phyloP scores from a whole-genome alignment of 176 grass and related monocot species.

The Paspalum vaginatum region DNA sequence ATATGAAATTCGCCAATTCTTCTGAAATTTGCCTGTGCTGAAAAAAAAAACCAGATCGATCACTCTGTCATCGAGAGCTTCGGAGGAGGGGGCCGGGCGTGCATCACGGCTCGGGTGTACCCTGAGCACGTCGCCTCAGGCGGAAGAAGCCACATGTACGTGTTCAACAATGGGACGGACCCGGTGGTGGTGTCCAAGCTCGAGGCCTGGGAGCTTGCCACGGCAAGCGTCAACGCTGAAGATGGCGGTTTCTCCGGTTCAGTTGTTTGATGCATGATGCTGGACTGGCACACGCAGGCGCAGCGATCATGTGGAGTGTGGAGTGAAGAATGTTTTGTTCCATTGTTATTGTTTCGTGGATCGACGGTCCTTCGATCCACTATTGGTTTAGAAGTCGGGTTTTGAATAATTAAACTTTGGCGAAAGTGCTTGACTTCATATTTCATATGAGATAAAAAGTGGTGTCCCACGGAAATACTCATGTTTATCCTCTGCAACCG shows the following conservation, averaged over 20 bases:
- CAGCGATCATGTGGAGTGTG: too few relatives aligned
- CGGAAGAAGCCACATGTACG: slow-evolving; percentile 37
- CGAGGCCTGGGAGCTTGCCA: slow-evolving; percentile 65
- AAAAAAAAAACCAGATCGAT: slow-evolving; percentile 54
- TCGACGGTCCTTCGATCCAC: too few relatives aligned
- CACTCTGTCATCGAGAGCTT: slow-evolving; percentile 82
- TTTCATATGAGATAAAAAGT: too few relatives aligned
- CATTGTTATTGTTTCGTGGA: too few relatives aligned
- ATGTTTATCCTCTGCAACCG: too few relatives aligned
- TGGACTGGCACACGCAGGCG: background rate
- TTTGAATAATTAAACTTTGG: too few relatives aligned
- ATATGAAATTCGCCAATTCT: too few relatives aligned
- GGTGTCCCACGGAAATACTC: too few relatives aligned
- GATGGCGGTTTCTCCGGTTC: background rate
- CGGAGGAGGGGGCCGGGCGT: slow-evolving; percentile 47
- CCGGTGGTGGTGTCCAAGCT: slow-evolving; percentile 54
- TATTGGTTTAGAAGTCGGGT: too few relatives aligned
- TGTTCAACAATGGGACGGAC: slow-evolving; percentile 61
- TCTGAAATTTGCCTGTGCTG: background rate
- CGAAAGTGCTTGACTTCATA: too few relatives aligned
- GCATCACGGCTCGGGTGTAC: slow-evolving; percentile 76
- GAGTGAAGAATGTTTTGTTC: background rate
- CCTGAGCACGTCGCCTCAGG: slow-evolving; percentile 42
- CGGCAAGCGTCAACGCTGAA: slow-evolving; percentile 42
- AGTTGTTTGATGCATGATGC: background rate